Evolutionary conservation across 805 yeast genomes (phyloP).

Genomic region (Candida bentonensis): DNA sequence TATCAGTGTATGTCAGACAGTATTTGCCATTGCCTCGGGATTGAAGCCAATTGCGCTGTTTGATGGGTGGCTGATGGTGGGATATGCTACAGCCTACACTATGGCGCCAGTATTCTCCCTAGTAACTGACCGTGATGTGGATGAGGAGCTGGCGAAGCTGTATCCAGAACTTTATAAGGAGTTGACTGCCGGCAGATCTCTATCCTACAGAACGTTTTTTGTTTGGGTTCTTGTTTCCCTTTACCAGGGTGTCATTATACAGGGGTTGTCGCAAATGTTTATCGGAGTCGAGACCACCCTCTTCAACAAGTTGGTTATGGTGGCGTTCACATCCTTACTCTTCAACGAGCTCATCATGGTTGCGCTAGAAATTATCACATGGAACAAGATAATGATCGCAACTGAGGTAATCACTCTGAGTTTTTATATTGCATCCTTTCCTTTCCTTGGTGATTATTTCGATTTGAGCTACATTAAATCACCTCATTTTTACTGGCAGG

Average conservation of each 20-base stretch:
- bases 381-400: slow-evolving; percentile 68
- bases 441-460: slow-evolving; percentile 78
- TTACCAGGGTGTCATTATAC: slow-evolving; percentile 84
- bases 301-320: slow-evolving; percentile 68
- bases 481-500: slow-evolving; percentile 54
- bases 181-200: slow-evolving; percentile 71
- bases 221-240: slow-evolving; percentile 82
- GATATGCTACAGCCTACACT: slow-evolving; percentile 91
- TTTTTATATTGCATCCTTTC: slow-evolving; percentile 60
- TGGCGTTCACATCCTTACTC: slow-evolving; percentile 67
- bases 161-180: slow-evolving; percentile 95
- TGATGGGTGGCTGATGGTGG: slow-evolving; percentile 97
- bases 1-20: slow-evolving; percentile 90
- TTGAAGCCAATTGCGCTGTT: slow-evolving; percentile 91
- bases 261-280: slow-evolving; percentile 65
- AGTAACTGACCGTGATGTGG: slow-evolving; percentile 83
- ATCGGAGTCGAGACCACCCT: slow-evolving; percentile 41
- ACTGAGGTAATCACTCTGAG: slow-evolving; percentile 58
- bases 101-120: slow-evolving; percentile 96
- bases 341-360: slow-evolving; percentile 89
- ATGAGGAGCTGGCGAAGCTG: slow-evolving; percentile 70
- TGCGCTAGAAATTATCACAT: slow-evolving; percentile 79
- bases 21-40: slow-evolving; percentile 69
- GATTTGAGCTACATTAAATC: slow-evolving; percentile 50
- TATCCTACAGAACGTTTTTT: slow-evolving; percentile 77